Evolutionary conservation across 1,284 basidiomycete genomes (phyloP).

Genomic region (Leccinum subrobustum): DNA sequence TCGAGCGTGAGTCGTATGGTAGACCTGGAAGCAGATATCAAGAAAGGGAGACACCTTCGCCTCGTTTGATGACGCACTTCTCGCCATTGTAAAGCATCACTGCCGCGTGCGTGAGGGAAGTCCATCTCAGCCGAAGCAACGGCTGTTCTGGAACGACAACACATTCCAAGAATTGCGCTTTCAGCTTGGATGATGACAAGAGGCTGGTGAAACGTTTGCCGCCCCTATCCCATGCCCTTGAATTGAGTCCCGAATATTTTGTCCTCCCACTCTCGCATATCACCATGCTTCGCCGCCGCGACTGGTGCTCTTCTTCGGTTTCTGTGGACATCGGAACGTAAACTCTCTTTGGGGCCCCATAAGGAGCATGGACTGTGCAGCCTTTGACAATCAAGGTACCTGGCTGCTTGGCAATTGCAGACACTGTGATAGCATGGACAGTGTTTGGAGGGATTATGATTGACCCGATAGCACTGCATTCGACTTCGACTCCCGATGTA

Average conservation of each 20-base stretch:
- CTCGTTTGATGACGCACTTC: constrained; percentile 48
- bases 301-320: constrained; percentile 65
- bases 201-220: constrained; percentile 34
- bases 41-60: neutral
- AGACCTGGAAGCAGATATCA: constrained; percentile 49
- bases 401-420: constrained; percentile 62
- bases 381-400: constrained; percentile 78
- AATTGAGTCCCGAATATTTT: constrained; percentile 71
- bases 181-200: constrained; percentile 31
- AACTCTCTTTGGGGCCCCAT: constrained; percentile 72
- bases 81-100: constrained; percentile 95
- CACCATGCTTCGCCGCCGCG: constrained; percentile 54
- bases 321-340: constrained; percentile 73
- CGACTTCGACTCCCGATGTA: constrained; percentile 78
- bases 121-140: constrained; percentile 78
- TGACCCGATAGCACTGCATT: constrained; percentile 51
- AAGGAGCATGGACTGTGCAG: constrained; percentile 73
- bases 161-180: constrained; percentile 64
- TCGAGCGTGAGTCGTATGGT: constrained; percentile 82
- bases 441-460: constrained; percentile 73
- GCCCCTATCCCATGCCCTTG: constrained; percentile 54
- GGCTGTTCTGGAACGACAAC: constrained; percentile 86
- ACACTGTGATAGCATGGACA: constrained; percentile 71
- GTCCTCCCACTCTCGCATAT: constrained; percentile 65
- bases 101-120: constrained; percentile 87